These are phyloP conservation scores for Glycine tomentella DNA, from an alignment of 306 rosid species.

Conservation along the genomic window DNA sequence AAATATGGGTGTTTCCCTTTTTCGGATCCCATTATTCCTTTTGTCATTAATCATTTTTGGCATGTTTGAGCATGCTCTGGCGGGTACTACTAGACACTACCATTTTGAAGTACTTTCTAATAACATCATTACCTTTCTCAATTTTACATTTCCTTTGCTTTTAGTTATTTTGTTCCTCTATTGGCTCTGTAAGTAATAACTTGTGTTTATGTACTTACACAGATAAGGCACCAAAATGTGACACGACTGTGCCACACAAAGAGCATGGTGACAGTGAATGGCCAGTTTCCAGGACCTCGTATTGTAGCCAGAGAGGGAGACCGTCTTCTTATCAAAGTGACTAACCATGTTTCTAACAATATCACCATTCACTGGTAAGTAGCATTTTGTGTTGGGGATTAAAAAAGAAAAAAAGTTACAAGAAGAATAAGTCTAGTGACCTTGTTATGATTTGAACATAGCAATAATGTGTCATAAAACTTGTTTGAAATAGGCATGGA, in stretches of 20 bases:
- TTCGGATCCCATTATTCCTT: conserved; percentile 42
- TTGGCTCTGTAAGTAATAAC: not conserved
- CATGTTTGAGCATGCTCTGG: conserved; percentile 48
- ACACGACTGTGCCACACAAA: conserved; percentile 69
- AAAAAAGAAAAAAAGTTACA: not conserved
- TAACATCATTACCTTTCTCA: not conserved
- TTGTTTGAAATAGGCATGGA: conserved; percentile 65
- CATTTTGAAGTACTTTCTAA: conserved; percentile 58
- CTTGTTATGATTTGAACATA: not conserved
- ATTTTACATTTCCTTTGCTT: not conserved
- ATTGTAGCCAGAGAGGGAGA: conserved; percentile 81
- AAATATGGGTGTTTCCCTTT: conserved; percentile 53
- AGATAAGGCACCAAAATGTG: conserved; percentile 66
- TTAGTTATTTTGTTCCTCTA: not conserved
- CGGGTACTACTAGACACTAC: conserved; percentile 64
- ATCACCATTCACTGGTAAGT: conserved; percentile 74
- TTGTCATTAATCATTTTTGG: conserved; percentile 31
- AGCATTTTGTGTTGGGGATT: not conserved
- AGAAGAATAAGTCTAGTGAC: not conserved
- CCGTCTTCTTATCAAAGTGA: conserved; percentile 66
- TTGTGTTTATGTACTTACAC: not conserved
- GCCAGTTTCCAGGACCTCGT: conserved; percentile 77
- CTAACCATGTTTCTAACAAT: conserved; percentile 63
- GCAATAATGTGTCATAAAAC: not conserved
- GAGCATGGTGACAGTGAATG: conserved; percentile 73